Evolutionary conservation across 371 early-diverging fungal genomes (phyloP).

Genomic region (Blastocladiella emersonii): DNA sequence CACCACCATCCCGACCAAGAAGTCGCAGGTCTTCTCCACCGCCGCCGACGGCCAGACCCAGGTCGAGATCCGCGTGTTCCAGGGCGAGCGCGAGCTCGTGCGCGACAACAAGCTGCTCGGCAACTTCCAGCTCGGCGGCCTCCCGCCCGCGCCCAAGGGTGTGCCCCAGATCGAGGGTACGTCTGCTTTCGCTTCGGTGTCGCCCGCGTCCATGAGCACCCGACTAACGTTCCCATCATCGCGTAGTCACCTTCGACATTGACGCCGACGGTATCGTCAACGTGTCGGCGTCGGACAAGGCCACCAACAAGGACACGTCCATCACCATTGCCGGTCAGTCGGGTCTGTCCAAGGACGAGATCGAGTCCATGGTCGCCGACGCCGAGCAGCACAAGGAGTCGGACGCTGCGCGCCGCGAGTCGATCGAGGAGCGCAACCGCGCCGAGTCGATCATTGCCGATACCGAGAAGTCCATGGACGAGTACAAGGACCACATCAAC

Average conservation of each 20-base stretch:
- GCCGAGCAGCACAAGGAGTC: conserved; percentile 82
- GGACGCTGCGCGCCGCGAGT: conserved; percentile 82
- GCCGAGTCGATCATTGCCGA: conserved; percentile 83
- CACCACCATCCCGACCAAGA: conserved; percentile 98
- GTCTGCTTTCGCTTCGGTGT: too few relatives aligned
- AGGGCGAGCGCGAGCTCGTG: conserved; percentile 97
- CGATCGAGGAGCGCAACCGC: conserved; percentile 84
- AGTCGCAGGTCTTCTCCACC: conserved; percentile 98
- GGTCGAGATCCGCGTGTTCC: conserved; percentile 95
- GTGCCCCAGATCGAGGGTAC: conserved; percentile 81
- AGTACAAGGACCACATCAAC: conserved; percentile 87
- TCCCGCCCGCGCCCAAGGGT: conserved; percentile 84
- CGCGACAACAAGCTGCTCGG: conserved; percentile 97
- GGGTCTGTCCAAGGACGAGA: conserved; percentile 89
- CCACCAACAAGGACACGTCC: conserved; percentile 86
- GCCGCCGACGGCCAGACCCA: conserved; percentile 98
- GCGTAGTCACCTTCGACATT: conserved; percentile 95
- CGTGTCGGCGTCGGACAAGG: conserved; percentile 94
- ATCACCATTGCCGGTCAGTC: conserved; percentile 95
- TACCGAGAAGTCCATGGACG: conserved; percentile 83
- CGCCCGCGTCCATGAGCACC: too few relatives aligned
- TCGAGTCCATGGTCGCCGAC: conserved; percentile 89
- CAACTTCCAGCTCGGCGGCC: conserved; percentile 82
- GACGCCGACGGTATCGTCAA: conserved; percentile 99
- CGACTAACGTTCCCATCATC: too few relatives aligned